Evolutionary conservation across 495 filamentous ascomycete genomes (phyloP).

Genomic region (Saxophila tyrrhenica): DNA sequence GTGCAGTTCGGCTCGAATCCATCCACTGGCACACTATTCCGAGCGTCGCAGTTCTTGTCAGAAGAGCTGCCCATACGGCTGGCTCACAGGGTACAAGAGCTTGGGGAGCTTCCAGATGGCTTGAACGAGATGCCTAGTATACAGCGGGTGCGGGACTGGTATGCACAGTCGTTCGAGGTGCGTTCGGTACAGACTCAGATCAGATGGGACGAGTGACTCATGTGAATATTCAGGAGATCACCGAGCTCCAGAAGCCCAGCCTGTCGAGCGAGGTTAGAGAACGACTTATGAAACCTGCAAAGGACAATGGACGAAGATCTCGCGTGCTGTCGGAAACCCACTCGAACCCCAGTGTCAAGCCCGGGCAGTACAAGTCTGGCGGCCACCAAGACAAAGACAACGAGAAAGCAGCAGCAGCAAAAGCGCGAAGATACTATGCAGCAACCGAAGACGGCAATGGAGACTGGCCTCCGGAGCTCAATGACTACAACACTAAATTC

Average conservation of each 20-base stretch:
- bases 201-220: neutral
- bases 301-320: slow-evolving; percentile 44
- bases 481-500: slow-evolving; percentile 88
- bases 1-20: slow-evolving; percentile 70
- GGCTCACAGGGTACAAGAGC: slow-evolving; percentile 89
- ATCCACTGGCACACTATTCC: slow-evolving; percentile 78
- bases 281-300: slow-evolving; percentile 62
- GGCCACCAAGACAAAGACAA: slow-evolving; percentile 35
- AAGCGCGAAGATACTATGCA: slow-evolving; percentile 65
- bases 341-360: slow-evolving; percentile 75
- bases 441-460: slow-evolving; percentile 76
- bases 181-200: slow-evolving; percentile 8
- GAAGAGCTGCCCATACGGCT: slow-evolving; percentile 96
- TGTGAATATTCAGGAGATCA: slow-evolving; percentile 61
- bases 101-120: slow-evolving; percentile 86
- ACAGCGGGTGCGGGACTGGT: slow-evolving; percentile 90
- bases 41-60: slow-evolving; percentile 93
- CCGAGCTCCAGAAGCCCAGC: slow-evolving; percentile 62
- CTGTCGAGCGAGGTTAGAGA: slow-evolving; percentile 68
- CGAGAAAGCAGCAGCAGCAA: slow-evolving; percentile 11
- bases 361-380: slow-evolving; percentile 68
- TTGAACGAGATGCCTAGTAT: slow-evolving; percentile 98
- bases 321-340: slow-evolving; percentile 70
- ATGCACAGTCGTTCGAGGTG: slow-evolving; percentile 99
- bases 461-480: slow-evolving; percentile 90